A percentile compares a stretch with the other conserved stretches of the same genome.
These are phyloP conservation scores for Globisporangium splendens DNA, from an alignment of 352 stramenopile genomes.

Conservation along the genomic window DNA sequence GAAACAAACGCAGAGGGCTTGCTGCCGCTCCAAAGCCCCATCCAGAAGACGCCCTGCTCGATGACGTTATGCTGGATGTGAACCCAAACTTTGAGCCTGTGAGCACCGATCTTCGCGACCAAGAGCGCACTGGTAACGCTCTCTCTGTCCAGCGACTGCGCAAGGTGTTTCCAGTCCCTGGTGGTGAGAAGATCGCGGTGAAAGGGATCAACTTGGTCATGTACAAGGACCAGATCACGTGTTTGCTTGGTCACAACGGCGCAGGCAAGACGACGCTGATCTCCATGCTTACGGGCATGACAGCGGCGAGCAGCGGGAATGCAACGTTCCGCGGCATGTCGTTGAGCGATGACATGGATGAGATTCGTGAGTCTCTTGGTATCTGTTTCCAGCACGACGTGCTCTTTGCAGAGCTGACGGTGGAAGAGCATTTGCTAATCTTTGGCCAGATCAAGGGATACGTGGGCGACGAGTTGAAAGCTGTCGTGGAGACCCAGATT, in stretches of 20 bases:
- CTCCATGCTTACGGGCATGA: conserved; percentile 84
- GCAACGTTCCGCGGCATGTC: conserved; percentile 72
- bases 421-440: no score
- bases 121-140: no score
- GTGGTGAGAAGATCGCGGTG: conserved; percentile 66
- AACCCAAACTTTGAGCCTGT: no score
- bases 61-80: no score
- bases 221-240: no score
- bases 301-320: conserved; percentile 48
- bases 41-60: no score
- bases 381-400: conserved; percentile 98
- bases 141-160: conserved; percentile 16
- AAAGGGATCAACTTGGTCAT: conserved; percentile 72
- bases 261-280: conserved; percentile 85
- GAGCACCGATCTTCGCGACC: no score
- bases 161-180: conserved; percentile 56
- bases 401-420: conserved; percentile 89
- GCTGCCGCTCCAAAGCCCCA: no score
- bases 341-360: conserved; percentile 70
- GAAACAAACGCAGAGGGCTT: conserved; percentile 15
- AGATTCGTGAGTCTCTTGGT: conserved; percentile 90
- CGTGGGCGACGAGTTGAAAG: conserved; percentile 52
- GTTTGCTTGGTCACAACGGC: no score
- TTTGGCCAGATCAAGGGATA: no score
- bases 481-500: conserved; percentile 40